Percentiles rank a stretch among this genome's conserved stretches.
Conservation (phyloP, 1,139 yeast species). For the Hyphopichia fennica region DNA sequence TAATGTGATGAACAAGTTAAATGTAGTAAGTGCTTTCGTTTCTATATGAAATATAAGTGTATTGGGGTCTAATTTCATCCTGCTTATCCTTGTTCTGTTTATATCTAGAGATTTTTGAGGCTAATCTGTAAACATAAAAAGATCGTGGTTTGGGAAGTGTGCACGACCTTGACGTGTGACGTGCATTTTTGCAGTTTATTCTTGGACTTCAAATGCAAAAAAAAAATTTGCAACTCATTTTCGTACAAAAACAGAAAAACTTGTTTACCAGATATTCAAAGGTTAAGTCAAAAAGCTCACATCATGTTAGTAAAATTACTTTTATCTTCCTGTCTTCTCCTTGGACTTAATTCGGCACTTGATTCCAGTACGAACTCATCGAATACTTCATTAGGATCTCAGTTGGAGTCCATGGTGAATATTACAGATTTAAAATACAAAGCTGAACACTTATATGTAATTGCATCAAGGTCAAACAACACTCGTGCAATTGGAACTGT, state of each 20-base stretch:
- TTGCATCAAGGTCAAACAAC: background rate
- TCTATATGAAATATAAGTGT: background rate
- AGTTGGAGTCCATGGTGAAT: slow-evolving; percentile 4
- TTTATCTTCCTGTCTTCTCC: too few relatives aligned
- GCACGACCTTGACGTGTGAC: too few relatives aligned
- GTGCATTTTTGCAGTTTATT: background rate
- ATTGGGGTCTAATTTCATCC: background rate
- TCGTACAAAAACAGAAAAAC: too few relatives aligned
- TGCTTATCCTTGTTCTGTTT: background rate
- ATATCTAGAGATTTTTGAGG: background rate
- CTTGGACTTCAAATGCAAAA: too few relatives aligned
- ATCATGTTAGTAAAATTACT: too few relatives aligned
- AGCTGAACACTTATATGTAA: slow-evolving; percentile 1
- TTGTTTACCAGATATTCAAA: too few relatives aligned
- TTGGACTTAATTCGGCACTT: too few relatives aligned
- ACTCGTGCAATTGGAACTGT: slow-evolving; percentile 4
- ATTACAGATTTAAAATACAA: slow-evolving; percentile 1
- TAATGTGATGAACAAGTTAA: too few relatives aligned
- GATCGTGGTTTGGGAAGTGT: background rate
- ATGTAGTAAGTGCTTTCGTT: too few relatives aligned
- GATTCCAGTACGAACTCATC: too few relatives aligned
- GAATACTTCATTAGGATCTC: background rate
- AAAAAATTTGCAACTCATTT: too few relatives aligned
- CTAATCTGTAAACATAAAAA: background rate
- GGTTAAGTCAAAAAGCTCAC: too few relatives aligned